Base-by-base conservation (phyloP, 208 protist genomes). In the Trypanosoma caninum region DNA sequence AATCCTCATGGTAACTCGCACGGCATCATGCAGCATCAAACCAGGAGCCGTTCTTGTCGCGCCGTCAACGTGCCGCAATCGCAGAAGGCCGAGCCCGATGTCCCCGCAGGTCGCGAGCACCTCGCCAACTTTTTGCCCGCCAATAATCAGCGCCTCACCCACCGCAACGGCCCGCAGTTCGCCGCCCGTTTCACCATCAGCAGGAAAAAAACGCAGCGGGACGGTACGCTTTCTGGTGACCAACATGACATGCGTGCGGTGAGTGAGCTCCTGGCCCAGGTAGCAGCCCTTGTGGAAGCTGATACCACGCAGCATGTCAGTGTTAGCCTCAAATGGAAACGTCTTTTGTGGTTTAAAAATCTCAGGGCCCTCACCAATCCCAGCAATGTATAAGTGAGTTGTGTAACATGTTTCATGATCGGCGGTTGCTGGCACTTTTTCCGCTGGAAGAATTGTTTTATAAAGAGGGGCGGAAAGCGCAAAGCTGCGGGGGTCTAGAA, bases 221-320 rank as follows among this genome's bases (percentile, higher is more conserved):
- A 98, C 45, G 9, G 92, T 81, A 40, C 95, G 81, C 72, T 97
- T 98, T 37, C 95, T 83, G 5, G 94, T 89, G 7, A 97, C 82
- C n/a, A 97, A 84, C 68, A 91, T 95, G 22, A 94, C 88, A 50
- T 98, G 93, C 0, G 95, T 97, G 67, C 97, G 85, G 48, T 95
- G 91, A 0, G 94, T 98, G 16, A 98, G 82, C 56, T 98, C 95
- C 66, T 98, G 97, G 1, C 97, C 97, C 0, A 98, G 44, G 78
- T 98, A 98, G 79, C 97, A 98, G 31, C 97, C 97, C 65, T 98
- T 98, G 65, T 91, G 66, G 48, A 97, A 98, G 65, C 76, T 77
- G 16, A 98, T 82, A 8, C 87, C 95, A 23, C 71, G 58, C 1
- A 98, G 68, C n/a, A 94, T 81, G 59, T 98, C 95, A 1, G 89